Base-by-base conservation (phyloP, 495 filamentous ascomycete genomes). In the Neurospora sp. region DNA sequence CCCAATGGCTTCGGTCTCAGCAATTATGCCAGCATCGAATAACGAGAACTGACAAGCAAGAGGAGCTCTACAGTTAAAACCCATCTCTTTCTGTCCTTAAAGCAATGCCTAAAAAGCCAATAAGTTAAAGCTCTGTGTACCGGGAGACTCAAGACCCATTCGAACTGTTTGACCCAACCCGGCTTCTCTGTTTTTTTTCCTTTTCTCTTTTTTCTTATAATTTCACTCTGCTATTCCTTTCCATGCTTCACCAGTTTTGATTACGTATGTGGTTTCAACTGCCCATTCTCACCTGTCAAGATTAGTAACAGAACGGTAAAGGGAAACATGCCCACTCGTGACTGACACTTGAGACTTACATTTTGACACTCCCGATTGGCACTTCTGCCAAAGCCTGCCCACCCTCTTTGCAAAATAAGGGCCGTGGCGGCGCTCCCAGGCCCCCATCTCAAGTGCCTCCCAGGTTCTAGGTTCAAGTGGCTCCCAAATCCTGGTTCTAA, bases 41-140 rank as follows among this genome's bases (percentile, higher is more conserved):
- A 53, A 12, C 9, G 45, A 53, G n/a, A 6, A 12, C 45, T 22
- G 20, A 4, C 10, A 22, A 22, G 9, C 0, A 53, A 53, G 45
- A 14, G 10, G 9, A 12, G n/a, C 9, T 53, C 0, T 22, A 4
- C 9, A 0, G 0, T 22, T 1, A n/a, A 6, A 53, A 27, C 0
- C 45, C 9, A 22, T 22, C 20, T 45, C 8, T 45, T n/a, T 1
- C 17, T 20, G 44, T 20, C 44, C 8, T 48, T 6, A 1, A 27
- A 53, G 45, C 45, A 10, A 53, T 53, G 20, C 7, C 2, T 53
- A 1, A 53, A 27, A 53, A 53, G 20, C 45, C 0, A 22, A 53
- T 22, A 53, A 12, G 5, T 53, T 53, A 27, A 12, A 53, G 45
- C 4, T 53, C 20, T 22, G 45, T 22, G 45, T 45, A 45, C 17